These are phyloP conservation scores for Bertia moriformis DNA, from an alignment of 2,329 filamentous ascomycete genomes.

Conservation along the genomic window DNA sequence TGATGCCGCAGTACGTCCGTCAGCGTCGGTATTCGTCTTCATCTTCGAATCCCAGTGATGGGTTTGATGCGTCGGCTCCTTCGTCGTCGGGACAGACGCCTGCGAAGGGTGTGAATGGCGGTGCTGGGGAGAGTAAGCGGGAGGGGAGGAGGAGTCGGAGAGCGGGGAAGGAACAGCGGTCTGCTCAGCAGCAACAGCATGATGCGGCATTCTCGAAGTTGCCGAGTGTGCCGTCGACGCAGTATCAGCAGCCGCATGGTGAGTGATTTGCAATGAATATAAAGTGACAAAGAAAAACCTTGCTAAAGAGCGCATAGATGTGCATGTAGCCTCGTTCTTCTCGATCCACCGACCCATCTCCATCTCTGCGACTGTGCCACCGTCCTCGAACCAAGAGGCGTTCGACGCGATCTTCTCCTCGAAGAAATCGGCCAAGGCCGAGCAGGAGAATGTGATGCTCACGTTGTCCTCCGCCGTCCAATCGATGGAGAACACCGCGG, in stretches of 20 bases:
- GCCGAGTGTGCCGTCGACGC: conserved; percentile 30
- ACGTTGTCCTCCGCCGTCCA: conserved; percentile 28
- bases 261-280: conserved; percentile 7
- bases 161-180: conserved; percentile 6
- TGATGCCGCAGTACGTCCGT: conserved; percentile 18
- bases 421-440: conserved; percentile 21
- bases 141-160: conserved; percentile 13
- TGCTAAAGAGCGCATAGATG: conserved; percentile 23
- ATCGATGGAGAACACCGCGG: conserved; percentile 20
- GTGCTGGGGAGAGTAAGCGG: conserved; percentile 18
- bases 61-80: conserved; percentile 19
- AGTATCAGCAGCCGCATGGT: conserved; percentile 30
- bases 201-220: conserved; percentile 22
- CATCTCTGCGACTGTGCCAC: conserved; percentile 35
- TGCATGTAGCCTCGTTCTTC: conserved; percentile 49
- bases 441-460: conserved; percentile 26
- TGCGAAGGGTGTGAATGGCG: conserved; percentile 18
- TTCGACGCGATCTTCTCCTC: conserved; percentile 43
- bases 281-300: not conserved
- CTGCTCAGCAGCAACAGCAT: conserved; percentile 15
- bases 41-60: conserved; percentile 31
- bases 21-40: conserved; percentile 24
- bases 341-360: conserved; percentile 50
- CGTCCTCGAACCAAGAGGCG: conserved; percentile 27
- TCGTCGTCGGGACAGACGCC: too few relatives aligned